Evolutionary conservation across 345 rosid species (phyloP).

Genomic region (Litchi chinensis): DNA sequence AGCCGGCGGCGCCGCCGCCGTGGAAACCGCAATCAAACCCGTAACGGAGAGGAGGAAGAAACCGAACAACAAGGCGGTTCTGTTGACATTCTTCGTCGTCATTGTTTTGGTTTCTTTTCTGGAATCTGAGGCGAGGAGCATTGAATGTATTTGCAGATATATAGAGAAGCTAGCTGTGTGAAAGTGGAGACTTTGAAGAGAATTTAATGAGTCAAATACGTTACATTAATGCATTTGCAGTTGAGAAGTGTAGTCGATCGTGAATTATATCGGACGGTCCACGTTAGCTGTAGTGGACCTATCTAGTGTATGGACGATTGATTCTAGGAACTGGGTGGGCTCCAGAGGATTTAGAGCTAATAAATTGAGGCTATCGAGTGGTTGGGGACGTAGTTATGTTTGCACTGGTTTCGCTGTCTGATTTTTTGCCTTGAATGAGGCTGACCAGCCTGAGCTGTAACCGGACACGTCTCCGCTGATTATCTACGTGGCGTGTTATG

Average conservation of each 20-base stretch:
- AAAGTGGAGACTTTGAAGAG: neutral
- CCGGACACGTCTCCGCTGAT: neutral
- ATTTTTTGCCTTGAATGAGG: constrained; percentile 10
- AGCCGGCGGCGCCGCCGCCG: neutral
- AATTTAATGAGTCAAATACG: neutral
- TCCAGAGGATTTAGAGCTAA: neutral
- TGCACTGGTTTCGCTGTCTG: neutral
- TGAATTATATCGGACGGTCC: neutral
- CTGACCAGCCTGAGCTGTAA: neutral
- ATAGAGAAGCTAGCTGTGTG: neutral
- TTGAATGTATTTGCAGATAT: neutral
- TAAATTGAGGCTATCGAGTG: neutral
- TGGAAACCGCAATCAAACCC: constrained; percentile 15
- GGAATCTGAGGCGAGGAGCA: too few species aligned
- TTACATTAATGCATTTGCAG: constrained; percentile 4
- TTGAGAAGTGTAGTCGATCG: neutral
- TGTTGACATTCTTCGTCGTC: neutral
- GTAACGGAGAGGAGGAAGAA: constrained; percentile 10
- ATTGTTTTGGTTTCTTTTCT: neutral
- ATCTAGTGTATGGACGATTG: neutral
- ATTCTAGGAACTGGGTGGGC: neutral
- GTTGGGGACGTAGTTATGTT: constrained; percentile 23
- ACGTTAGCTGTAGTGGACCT: neutral
- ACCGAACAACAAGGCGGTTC: neutral
- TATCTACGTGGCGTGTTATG: neutral